These are phyloP conservation scores for Claviceps maximensis DNA, from an alignment of 2,329 filamentous ascomycete species.

Conservation along the genomic window DNA sequence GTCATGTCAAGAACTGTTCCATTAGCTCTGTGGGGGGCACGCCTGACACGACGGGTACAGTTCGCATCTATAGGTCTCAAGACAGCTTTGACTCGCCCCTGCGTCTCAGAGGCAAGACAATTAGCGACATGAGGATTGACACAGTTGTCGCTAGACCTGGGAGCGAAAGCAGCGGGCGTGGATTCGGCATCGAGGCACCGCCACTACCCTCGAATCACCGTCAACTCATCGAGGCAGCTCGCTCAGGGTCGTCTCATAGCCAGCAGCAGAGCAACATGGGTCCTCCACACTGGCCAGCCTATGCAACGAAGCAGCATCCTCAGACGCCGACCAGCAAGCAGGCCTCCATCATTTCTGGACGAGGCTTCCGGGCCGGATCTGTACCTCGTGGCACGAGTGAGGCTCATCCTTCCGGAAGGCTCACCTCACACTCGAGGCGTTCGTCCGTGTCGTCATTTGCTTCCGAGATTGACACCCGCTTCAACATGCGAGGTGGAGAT, in stretches of 20 bases:
- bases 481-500: conserved; percentile 56
- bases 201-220: conserved; percentile 74
- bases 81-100: conserved; percentile 35
- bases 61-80: conserved; percentile 32
- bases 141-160: conserved; percentile 42
- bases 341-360: conserved; percentile 31
- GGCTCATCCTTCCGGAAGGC: conserved; percentile 34
- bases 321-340: conserved; percentile 47
- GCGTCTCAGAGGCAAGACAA: conserved; percentile 23
- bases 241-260: conserved; percentile 39
- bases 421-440: conserved; percentile 28
- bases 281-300: conserved; percentile 72
- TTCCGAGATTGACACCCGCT: conserved; percentile 83
- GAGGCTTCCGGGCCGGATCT: conserved; percentile 33
- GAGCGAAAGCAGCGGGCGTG: conserved; percentile 56
- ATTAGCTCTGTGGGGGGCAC: conserved; percentile 20
- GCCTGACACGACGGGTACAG: conserved; percentile 25
- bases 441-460: conserved; percentile 92
- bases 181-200: conserved; percentile 35
- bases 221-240: conserved; percentile 71
- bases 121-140: conserved; percentile 27
- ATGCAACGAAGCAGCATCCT: conserved; percentile 46
- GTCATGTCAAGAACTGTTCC: conserved; percentile 25
- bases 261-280: conserved; percentile 50
- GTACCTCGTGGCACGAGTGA: conserved; percentile 35